phyloP scores from a whole-genome alignment of 164 flowering plant genomes.

The Vitis rupestris region DNA sequence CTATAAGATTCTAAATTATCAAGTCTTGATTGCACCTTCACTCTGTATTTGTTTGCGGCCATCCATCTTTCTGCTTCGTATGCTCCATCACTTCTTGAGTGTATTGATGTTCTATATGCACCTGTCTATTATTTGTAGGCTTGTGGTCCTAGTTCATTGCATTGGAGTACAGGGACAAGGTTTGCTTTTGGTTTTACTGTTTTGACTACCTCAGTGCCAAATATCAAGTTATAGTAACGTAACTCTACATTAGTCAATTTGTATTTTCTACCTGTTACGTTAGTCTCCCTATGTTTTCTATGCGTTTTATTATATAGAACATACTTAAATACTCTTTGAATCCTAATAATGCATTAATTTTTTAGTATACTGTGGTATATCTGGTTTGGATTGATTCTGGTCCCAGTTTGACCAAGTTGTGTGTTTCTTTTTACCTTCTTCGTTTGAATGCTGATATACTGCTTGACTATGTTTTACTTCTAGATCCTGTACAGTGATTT shows the following conservation, averaged over 20 bases:
- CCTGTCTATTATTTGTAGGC: neutral
- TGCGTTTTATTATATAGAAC: neutral
- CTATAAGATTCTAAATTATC: too few species aligned
- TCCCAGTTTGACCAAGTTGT: neutral
- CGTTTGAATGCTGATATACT: too few species aligned
- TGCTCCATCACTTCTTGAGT: neutral
- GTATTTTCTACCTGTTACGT: conserved; percentile 1
- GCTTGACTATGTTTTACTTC: neutral
- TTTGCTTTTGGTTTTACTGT: conserved; percentile 12
- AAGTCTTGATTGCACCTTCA: too few species aligned
- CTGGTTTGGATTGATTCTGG: neutral
- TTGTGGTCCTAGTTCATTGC: conserved; percentile 5
- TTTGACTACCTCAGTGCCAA: conserved; percentile 8
- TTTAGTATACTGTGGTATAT: neutral
- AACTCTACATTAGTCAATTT: neutral
- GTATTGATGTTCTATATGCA: neutral
- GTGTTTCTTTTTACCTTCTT: neutral
- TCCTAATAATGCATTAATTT: neutral
- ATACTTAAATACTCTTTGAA: neutral
- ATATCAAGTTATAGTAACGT: conserved; percentile 6
- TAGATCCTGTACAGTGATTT: neutral
- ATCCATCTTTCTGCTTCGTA: neutral
- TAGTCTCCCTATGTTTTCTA: neutral
- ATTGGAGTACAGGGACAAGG: conserved; percentile 7
- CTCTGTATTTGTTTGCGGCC: too few species aligned